Evolutionary conservation across 768 basidiomycete species (phyloP).

Genomic region (Podaxis sp.): DNA sequence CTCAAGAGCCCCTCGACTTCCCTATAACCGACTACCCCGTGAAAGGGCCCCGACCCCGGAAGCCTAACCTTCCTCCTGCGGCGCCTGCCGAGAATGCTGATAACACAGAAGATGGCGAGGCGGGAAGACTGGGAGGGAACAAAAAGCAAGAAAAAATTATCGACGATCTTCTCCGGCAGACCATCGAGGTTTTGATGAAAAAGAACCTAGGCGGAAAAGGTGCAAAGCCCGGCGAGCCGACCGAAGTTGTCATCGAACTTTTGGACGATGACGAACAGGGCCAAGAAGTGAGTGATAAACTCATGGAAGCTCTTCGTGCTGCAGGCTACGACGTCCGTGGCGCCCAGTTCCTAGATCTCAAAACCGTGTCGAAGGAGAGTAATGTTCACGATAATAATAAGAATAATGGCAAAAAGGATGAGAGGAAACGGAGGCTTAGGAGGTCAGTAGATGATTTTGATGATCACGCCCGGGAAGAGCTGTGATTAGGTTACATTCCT

Average conservation of each 20-base stretch:
- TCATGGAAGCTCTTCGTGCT: conserved; percentile 48
- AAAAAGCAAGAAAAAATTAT: conserved; percentile 25
- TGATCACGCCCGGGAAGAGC: conserved; percentile 1
- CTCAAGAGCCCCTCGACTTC: conserved; percentile 27
- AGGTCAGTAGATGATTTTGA: conserved; percentile 5
- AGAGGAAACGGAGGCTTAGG: conserved; percentile 11
- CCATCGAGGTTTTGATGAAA: conserved; percentile 32
- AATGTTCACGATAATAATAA: conserved; percentile 2
- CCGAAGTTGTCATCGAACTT: conserved; percentile 40
- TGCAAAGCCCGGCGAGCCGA: conserved; percentile 3
- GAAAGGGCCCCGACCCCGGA: conserved; percentile 40
- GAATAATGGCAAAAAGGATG: conserved; percentile 5
- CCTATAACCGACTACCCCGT: conserved; percentile 54
- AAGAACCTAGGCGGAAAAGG: conserved; percentile 16
- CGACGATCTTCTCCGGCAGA: conserved; percentile 33
- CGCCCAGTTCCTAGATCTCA: conserved; percentile 3
- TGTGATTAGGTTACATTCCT: neutral
- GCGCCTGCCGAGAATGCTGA: conserved; percentile 8
- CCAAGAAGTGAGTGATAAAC: conserved; percentile 34
- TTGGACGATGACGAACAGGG: conserved; percentile 40
- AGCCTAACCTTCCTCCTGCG: conserved; percentile 43
- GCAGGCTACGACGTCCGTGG: conserved; percentile 47
- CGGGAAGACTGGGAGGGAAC: conserved; percentile 9
- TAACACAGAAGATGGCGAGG: conserved; percentile 4
- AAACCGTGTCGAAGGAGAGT: conserved; percentile 8